Evolutionary conservation across 2,329 filamentous ascomycete species (phyloP).

Genomic region (Aspergillus proliferans): DNA sequence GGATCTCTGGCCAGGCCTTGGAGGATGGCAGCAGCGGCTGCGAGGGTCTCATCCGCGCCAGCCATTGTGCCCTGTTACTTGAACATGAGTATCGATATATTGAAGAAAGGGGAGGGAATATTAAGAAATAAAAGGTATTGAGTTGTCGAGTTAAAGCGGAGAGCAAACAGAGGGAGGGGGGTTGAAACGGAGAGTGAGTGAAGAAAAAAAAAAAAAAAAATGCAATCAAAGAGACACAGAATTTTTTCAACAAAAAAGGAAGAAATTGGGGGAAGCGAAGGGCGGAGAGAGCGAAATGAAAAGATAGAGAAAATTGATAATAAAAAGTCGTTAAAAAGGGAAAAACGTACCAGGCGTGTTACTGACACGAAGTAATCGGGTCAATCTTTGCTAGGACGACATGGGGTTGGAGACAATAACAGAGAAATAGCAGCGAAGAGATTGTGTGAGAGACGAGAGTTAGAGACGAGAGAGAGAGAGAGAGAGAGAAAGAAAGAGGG

Average conservation of each 20-base stretch:
- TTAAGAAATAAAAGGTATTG: neutral
- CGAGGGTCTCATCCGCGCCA: conserved; percentile 42
- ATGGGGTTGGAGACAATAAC: conserved; percentile 14
- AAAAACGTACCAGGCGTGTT: conserved; percentile 21
- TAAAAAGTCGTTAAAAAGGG: neutral
- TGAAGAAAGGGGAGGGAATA: conserved; percentile 1
- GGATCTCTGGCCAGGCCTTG: conserved; percentile 40
- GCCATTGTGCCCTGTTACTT: conserved; percentile 38
- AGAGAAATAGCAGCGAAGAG: too few species aligned
- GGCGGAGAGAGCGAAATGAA: neutral
- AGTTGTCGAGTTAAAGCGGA: neutral
- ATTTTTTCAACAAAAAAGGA: conserved; percentile 3
- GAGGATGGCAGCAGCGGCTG: conserved; percentile 41
- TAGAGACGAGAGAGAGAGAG: too few species aligned
- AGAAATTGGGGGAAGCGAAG: conserved; percentile 1
- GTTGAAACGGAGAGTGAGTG: neutral
- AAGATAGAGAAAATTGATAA: conserved; percentile 3
- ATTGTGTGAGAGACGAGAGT: too few species aligned
- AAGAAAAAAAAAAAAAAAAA: neutral
- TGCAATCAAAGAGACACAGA: conserved; percentile 3
- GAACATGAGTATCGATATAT: conserved; percentile 13
- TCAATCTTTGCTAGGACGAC: conserved; percentile 23
- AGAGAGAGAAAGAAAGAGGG: too few species aligned
- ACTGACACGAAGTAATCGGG: conserved; percentile 20
- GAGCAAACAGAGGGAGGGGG: conserved; percentile 1